These are phyloP conservation scores for Colletotrichum sp. DNA, from an alignment of 2,329 filamentous ascomycete genomes.

Conservation along the genomic window DNA sequence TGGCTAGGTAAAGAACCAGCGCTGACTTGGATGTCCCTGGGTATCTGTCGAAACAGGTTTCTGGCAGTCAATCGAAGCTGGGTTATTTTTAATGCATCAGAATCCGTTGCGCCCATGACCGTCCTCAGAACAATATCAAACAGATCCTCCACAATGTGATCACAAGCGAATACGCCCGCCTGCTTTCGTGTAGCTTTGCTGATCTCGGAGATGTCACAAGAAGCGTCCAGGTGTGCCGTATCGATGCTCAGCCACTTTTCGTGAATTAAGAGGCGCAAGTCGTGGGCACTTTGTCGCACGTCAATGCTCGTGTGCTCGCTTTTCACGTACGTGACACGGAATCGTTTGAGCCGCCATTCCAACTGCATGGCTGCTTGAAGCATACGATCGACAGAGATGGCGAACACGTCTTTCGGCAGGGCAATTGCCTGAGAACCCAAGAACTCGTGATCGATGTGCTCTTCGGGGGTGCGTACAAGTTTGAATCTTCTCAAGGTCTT, in stretches of 20 bases:
- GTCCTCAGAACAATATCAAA: not conserved
- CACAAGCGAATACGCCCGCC: not conserved
- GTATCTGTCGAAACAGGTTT: not conserved
- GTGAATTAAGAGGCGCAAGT: not conserved
- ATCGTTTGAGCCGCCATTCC: accelerated
- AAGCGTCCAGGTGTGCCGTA: not conserved
- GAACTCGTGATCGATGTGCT: not conserved
- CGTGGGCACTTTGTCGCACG: not conserved
- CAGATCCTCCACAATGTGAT: not conserved
- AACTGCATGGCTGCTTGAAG: not conserved
- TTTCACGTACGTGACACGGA: not conserved
- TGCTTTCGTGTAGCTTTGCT: not conserved
- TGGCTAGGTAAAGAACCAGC: not conserved
- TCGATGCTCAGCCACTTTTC: not conserved
- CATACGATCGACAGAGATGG: not conserved
- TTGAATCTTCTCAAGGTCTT: not conserved
- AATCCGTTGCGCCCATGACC: no score
- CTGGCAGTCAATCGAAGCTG: not conserved
- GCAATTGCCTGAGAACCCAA: not conserved
- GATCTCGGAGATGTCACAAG: not conserved
- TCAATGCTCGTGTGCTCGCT: not conserved
- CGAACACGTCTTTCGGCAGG: not conserved
- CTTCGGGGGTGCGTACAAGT: not conserved
- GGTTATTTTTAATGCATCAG: no score
- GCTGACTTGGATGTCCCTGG: not conserved